These are phyloP conservation scores for Fusarium caatingaense DNA, from an alignment of 2,329 filamentous ascomycete species.

Conservation along the genomic window DNA sequence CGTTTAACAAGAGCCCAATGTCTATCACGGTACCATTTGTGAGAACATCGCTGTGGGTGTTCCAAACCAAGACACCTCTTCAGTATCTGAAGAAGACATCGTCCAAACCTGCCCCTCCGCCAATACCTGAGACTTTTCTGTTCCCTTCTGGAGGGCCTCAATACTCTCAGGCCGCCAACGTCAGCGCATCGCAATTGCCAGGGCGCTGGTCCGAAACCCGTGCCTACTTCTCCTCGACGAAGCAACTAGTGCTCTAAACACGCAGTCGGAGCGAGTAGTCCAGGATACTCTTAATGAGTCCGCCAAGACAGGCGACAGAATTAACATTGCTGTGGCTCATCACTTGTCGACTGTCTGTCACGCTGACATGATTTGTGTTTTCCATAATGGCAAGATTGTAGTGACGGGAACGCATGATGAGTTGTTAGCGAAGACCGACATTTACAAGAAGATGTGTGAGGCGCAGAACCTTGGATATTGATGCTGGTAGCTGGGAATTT, in stretches of 20 bases:
- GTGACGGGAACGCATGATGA: slow-evolving; percentile 70
- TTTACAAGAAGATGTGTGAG: slow-evolving; percentile 64
- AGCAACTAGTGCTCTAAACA: slow-evolving; percentile 45
- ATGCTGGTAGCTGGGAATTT: no score
- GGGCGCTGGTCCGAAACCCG: slow-evolving; percentile 61
- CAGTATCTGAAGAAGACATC: not conserved
- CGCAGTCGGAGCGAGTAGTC: slow-evolving; percentile 55
- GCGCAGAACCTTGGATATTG: slow-evolving; percentile 50
- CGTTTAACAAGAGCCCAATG: not conserved
- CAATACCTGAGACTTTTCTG: slow-evolving; percentile 61
- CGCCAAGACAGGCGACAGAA: slow-evolving; percentile 73
- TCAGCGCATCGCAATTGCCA: slow-evolving; percentile 75
- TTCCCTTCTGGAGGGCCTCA: slow-evolving; percentile 59
- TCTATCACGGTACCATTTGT: not conserved
- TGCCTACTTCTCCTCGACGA: slow-evolving; percentile 42
- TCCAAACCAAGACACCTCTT: slow-evolving; percentile 5
- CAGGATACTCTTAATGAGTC: slow-evolving; percentile 83
- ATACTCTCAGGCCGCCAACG: slow-evolving; percentile 74
- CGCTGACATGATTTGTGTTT: slow-evolving; percentile 70
- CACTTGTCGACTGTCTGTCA: slow-evolving; percentile 90
- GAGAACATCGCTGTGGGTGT: slow-evolving; percentile 33
- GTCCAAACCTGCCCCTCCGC: slow-evolving; percentile 50
- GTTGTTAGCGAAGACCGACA: slow-evolving; percentile 59
- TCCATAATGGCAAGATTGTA: slow-evolving; percentile 66
- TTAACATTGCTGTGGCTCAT: slow-evolving; percentile 77